These are phyloP conservation scores for Claviceps sp. DNA, from an alignment of 2,329 filamentous ascomycete species.

Conservation along the genomic window DNA sequence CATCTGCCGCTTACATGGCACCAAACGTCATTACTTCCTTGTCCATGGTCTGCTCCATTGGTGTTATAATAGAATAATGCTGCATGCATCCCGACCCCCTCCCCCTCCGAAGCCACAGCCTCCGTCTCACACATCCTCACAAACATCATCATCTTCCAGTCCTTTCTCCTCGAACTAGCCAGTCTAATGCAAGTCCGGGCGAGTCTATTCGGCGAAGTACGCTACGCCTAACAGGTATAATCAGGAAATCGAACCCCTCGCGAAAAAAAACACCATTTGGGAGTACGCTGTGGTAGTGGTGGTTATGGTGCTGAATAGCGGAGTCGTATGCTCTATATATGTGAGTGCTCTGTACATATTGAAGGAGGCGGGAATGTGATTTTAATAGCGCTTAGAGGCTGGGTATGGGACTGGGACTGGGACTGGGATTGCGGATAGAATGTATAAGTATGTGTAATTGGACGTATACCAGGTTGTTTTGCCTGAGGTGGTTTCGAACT, in stretches of 20 bases:
- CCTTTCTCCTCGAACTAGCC: constrained; percentile 65
- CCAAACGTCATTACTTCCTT: too few species aligned
- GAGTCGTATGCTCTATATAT: background rate
- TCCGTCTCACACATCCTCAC: constrained; percentile 69
- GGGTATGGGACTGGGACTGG: too few species aligned
- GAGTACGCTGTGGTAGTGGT: background rate
- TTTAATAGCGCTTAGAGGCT: background rate
- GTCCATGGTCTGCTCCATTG: too few species aligned
- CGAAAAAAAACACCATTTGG: background rate
- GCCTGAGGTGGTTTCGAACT: background rate
- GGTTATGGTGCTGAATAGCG: background rate
- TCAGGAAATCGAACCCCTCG: background rate
- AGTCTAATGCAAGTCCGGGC: constrained; percentile 63
- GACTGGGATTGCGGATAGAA: background rate
- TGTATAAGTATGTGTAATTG: background rate
- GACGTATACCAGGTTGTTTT: background rate
- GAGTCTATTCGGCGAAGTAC: constrained; percentile 63
- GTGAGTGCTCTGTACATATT: background rate
- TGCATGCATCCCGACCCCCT: too few species aligned
- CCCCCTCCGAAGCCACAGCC: constrained; percentile 27
- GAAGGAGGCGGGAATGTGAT: background rate
- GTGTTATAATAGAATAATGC: too few species aligned
- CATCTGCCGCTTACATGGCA: too few species aligned
- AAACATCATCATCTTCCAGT: constrained; percentile 66
- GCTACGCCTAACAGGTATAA: constrained; percentile 29